phyloP scores from a whole-genome alignment of 805 yeast species.

The Cyberlindnera galapagoensis region DNA sequence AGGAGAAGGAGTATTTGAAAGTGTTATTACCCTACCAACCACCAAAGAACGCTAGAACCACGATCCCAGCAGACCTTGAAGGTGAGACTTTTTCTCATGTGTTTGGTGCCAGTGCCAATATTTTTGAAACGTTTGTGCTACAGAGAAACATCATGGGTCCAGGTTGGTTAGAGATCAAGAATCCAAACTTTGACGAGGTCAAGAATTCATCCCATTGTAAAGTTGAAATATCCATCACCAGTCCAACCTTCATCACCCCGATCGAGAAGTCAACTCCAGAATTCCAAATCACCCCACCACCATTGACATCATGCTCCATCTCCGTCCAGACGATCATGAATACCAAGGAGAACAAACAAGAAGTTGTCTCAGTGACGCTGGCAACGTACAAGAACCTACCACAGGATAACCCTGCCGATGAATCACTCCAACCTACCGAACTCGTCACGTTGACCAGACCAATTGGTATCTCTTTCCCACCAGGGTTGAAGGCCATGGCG shows the following conservation, averaged over 20 bases:
- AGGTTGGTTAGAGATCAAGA: slow-evolving; percentile 80
- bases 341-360: slow-evolving; percentile 69
- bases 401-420: slow-evolving; percentile 70
- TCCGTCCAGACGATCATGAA: slow-evolving; percentile 80
- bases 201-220: slow-evolving; percentile 73
- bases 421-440: slow-evolving; percentile 52
- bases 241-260: slow-evolving; percentile 43
- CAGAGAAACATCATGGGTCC: slow-evolving; percentile 93
- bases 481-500: slow-evolving; percentile 62
- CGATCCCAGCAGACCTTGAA: slow-evolving; percentile 54
- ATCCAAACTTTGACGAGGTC: slow-evolving; percentile 52
- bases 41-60: slow-evolving; percentile 41
- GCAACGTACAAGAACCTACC: slow-evolving; percentile 65
- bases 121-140: slow-evolving; percentile 82
- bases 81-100: slow-evolving; percentile 76
- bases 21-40: slow-evolving; percentile 70
- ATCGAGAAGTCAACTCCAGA: slow-evolving; percentile 34
- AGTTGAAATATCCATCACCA: slow-evolving; percentile 57
- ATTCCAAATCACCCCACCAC: slow-evolving; percentile 45
- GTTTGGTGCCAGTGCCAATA: slow-evolving; percentile 67
- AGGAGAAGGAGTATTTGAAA: slow-evolving; percentile 72
- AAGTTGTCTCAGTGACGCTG: slow-evolving; percentile 75
- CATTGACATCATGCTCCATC: slow-evolving; percentile 65
- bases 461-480: slow-evolving; percentile 63
- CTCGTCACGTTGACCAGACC: slow-evolving; percentile 77